Evolutionary conservation across 2,329 filamentous ascomycete species (phyloP).

Genomic region (Onygenales sp.): DNA sequence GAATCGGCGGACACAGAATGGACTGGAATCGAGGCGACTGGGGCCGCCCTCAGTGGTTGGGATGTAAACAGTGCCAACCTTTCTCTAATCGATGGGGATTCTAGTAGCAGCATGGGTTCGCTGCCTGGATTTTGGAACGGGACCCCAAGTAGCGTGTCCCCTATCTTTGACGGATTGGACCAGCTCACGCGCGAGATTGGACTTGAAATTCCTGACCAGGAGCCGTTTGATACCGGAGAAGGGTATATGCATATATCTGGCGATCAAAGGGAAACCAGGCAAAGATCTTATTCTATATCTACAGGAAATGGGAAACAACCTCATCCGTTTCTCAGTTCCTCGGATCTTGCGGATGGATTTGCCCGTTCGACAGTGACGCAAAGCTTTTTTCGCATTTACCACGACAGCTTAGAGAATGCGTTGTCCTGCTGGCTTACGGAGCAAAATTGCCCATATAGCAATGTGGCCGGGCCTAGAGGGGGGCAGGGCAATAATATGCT

Average conservation of each 20-base stretch:
- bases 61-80: neutral
- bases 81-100: neutral
- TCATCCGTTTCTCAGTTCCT: conserved; percentile 6
- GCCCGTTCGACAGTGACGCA: conserved; percentile 29
- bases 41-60: neutral
- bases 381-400: conserved; percentile 34
- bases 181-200: neutral
- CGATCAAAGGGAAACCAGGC: neutral
- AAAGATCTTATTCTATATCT: neutral
- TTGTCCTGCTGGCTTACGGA: conserved; percentile 37
- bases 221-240: neutral
- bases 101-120: neutral
- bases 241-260: neutral
- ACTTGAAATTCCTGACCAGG: neutral
- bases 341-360: conserved; percentile 23
- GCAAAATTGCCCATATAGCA: conserved; percentile 35
- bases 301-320: neutral
- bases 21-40: neutral
- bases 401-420: conserved; percentile 36
- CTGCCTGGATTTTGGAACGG: neutral
- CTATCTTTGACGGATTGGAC: neutral
- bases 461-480: conserved; percentile 14
- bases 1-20: neutral
- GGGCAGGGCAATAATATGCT: conserved; percentile 6
- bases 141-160: neutral